Base-by-base conservation (phyloP, 768 basidiomycete species). In the Xerocomellus amylosporus region DNA sequence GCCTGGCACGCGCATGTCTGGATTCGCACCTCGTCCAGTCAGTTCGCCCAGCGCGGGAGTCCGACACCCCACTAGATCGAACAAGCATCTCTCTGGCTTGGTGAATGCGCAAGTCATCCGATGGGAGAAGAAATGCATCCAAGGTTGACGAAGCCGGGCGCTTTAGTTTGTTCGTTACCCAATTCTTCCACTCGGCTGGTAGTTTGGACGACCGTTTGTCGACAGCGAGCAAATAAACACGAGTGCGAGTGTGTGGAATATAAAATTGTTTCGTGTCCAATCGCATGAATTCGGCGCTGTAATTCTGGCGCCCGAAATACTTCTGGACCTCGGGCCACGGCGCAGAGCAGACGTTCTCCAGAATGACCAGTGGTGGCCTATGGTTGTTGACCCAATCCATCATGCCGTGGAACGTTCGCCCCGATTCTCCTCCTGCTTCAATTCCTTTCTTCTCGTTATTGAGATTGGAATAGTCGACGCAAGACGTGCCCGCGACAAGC, bases 1-100 rank as follows among this genome's bases (percentile, higher is more conserved):
- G 75, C 40, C 95, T 81, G 17, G 90, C 89, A 40, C 92, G 80
- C 58, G 91, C 88, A 72, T 98, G 95, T 33, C 95, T 84, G 40
- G 89, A 89, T 71, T 97, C 93, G 63, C 95, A 98, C 36, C 92
- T 84, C 49, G 82, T 83, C 95, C 95, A 98, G 62, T 96, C 95
- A 5, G 81, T 88, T 46, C 89, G 80, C 9, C 91, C 90, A 7
- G 83, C 79, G 39, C 79, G 80, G 38, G 87, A 77, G 49, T 90
- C 88, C 8, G 81, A 75, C 2, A 82, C 80, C 58, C 77, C 82
- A 60, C 78, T 79, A 63, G 88, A 85, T 54, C 80, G 83, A 2
- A 88, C 88, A 24, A 95, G 84, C 60, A 87, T 90, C 68, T 94
- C 84, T 26, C 93, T 79, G 0, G 93, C 92, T 59, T 88, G 85